Evolutionary conservation across 345 rosid genomes (phyloP).

Genomic region (Eucalyptus cloeziana): DNA sequence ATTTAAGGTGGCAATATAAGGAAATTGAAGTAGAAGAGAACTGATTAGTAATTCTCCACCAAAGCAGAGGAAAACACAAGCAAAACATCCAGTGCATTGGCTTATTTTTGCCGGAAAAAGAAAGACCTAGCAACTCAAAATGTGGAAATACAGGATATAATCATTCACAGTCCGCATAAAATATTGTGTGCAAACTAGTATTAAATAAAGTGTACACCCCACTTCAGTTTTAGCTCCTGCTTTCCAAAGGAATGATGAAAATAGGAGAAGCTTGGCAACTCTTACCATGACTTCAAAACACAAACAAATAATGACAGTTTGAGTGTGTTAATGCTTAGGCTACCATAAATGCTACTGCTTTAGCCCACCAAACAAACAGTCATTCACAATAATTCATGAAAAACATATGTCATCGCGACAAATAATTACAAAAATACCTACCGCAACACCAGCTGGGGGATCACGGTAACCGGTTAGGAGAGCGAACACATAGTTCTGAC

Average conservation of each 20-base stretch:
- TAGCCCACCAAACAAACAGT: background rate
- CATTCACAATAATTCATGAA: background rate
- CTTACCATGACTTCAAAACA: background rate
- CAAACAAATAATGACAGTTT: background rate
- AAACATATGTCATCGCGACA: background rate
- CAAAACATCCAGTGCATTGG: background rate
- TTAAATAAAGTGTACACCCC: background rate
- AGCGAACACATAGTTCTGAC: conserved; percentile 94
- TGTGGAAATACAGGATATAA: background rate
- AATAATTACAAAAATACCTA: background rate
- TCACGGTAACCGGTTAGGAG: conserved; percentile 97
- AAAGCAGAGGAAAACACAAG: background rate
- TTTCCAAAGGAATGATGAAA: background rate
- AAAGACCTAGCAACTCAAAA: background rate
- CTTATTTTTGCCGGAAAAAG: background rate
- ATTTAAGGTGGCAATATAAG: background rate
- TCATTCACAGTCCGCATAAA: background rate
- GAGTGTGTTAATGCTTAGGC: background rate
- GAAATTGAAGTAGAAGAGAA: background rate
- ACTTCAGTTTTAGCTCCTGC: background rate
- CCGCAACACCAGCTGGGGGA: conserved; percentile 98
- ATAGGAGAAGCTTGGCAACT: background rate
- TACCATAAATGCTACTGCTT: background rate
- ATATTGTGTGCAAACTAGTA: background rate
- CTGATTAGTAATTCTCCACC: background rate